These are phyloP conservation scores for Meripilus lineatus DNA, from an alignment of 1,284 basidiomycete genomes.

Conservation along the genomic window DNA sequence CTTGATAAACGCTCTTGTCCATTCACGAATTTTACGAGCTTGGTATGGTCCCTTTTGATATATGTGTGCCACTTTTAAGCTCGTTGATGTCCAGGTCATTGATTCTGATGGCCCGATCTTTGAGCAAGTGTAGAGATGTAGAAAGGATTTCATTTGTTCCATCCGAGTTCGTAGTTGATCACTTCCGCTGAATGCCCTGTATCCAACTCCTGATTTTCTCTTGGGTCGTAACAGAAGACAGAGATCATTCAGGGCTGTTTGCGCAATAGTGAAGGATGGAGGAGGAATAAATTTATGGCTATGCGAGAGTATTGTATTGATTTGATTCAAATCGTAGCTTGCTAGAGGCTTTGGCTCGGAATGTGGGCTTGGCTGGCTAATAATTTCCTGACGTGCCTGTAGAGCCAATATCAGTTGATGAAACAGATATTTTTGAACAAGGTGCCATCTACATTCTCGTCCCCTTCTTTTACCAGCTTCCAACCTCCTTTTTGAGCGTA, in stretches of 20 bases:
- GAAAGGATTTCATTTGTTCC: not conserved
- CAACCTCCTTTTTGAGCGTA: no score
- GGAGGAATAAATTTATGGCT: not conserved
- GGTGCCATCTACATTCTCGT: not conserved
- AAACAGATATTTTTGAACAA: not conserved
- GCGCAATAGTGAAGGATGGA: not conserved
- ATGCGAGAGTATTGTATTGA: not conserved
- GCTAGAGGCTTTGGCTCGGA: not conserved
- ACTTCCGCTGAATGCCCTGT: not conserved
- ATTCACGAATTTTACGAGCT: not conserved
- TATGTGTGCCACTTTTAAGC: not conserved
- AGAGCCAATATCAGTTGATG: no score
- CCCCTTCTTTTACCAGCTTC: not conserved
- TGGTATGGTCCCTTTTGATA: not conserved
- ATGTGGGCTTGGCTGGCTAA: no score
- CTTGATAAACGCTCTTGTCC: not conserved
- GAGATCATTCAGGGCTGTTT: not conserved
- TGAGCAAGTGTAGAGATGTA: not conserved
- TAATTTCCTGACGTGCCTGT: no score
- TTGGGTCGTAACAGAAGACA: not conserved
- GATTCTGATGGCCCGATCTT: not conserved
- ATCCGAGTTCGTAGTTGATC: not conserved
- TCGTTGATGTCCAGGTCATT: no score
- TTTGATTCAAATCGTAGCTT: not conserved
- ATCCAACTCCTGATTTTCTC: not conserved